Base-by-base conservation (phyloP, 2,329 filamentous ascomycete species). In the Scytalidium lignicola region DNA sequence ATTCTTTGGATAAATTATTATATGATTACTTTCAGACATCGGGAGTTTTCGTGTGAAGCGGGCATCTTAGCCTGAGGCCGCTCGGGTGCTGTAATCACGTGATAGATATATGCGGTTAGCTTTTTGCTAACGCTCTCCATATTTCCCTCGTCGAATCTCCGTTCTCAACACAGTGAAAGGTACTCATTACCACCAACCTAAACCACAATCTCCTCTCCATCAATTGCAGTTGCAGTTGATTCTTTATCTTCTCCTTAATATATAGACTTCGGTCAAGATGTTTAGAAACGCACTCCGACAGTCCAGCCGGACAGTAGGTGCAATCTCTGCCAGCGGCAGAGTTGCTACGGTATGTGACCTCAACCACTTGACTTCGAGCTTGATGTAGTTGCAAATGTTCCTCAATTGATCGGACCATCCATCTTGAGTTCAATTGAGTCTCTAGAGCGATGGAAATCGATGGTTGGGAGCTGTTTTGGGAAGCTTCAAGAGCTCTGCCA, bases 201-300 rank as follows among this genome's bases (percentile, higher is more conserved):
- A 37, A 41, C 47, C 51, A 46, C 71, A 72, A 79, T 78, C 77
- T 79, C 76, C 76, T 73, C 78, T 80, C 77, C 69, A 65, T 69
- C 79, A 80, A 78, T 81, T 82, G 78, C 77, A 74, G 55, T 70
- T 76, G 80, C 80, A 82, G 82, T 83, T 83, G 80, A 73, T 73
- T 74, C 72, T 71, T 70, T 69, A 62, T 71, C 73, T 66, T 67
- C 67, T 72, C 68, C 67, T 68, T 71, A 69, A 74, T 71, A 67
- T 68, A 70, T 66, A 74, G 64, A 73, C 66, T 72, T 72, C 74
- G 78, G 69, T 72, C 72, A 80, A 74, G 78, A 96, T 97, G 92
- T 95, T 96, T 83, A 90, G 92, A 79, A 95, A 88, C 85, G 91
- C 92, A 80, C 83, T 97, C 78, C 85, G 91, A 80, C 90, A 95